Evolutionary conservation across 352 stramenopile species (phyloP).

Genomic region (Pythium pyrilobum): DNA sequence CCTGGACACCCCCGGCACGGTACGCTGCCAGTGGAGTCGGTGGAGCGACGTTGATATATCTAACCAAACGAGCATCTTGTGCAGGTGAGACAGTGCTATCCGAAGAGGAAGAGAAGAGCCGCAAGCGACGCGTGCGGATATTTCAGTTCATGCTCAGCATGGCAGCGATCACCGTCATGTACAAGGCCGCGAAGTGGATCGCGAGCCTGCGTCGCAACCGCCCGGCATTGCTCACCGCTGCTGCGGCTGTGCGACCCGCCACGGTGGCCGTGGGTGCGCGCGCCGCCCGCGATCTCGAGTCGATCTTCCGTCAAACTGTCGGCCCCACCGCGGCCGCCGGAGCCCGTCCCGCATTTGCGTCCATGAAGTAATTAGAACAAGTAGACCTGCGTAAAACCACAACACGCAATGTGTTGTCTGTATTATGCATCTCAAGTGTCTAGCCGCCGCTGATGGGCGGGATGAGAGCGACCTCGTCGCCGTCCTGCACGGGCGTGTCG

Average conservation of each 20-base stretch:
- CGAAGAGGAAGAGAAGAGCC: slow-evolving; percentile 71
- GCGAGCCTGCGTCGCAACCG: slow-evolving; percentile 33
- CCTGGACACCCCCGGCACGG: slow-evolving; percentile 70
- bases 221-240: slow-evolving; percentile 28
- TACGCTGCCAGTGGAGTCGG: slow-evolving; percentile 13
- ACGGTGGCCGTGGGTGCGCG: slow-evolving; percentile 1
- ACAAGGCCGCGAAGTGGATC: slow-evolving; percentile 59
- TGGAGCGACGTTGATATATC: too few relatives aligned
- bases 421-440: neutral
- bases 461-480: slow-evolving; percentile 80
- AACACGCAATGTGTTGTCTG: neutral
- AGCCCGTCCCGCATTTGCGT: neutral
- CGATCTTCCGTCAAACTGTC: slow-evolving; percentile 67
- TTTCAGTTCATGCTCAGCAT: slow-evolving; percentile 78
- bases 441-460: slow-evolving; percentile 72
- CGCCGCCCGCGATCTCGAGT: slow-evolving; percentile 42
- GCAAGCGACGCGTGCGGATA: slow-evolving; percentile 62
- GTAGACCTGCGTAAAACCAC: too few relatives aligned
- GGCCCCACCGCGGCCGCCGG: neutral
- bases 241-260: neutral
- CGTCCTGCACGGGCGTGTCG: slow-evolving; percentile 30
- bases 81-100: slow-evolving; percentile 45
- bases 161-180: slow-evolving; percentile 38
- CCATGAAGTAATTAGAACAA: slow-evolving; percentile 14
- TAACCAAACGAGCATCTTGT: too few relatives aligned